Percentiles rank a stretch among this genome's conserved stretches.
Evolutionary conservation across 2,329 filamentous ascomycete species (phyloP).

Genomic region (Epichloe uncinata): DNA sequence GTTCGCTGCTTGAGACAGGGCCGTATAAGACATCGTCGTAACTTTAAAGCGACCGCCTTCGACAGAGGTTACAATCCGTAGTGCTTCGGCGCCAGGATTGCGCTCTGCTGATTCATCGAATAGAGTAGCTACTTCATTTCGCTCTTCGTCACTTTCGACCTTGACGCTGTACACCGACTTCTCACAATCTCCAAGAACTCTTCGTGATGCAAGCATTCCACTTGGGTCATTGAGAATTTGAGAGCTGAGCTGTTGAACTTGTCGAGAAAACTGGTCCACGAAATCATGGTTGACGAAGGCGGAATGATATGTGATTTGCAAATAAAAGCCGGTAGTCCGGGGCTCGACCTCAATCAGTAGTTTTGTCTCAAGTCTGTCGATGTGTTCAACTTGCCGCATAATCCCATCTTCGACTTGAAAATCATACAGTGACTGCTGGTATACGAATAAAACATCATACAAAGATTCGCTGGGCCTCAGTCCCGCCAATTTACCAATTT

Average conservation of each 20-base stretch:
- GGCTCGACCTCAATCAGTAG: conserved; percentile 69
- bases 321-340: conserved; percentile 22
- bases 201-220: conserved; percentile 6
- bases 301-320: conserved; percentile 35
- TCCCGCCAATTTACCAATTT: conserved; percentile 52
- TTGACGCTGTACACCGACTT: conserved; percentile 37
- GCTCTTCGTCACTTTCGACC: conserved; percentile 12
- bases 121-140: conserved; percentile 2
- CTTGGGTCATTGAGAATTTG: conserved; percentile 17
- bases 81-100: conserved; percentile 42
- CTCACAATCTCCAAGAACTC: conserved; percentile 14
- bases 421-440: conserved; percentile 56
- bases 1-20: conserved; percentile 53
- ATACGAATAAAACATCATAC: conserved; percentile 72
- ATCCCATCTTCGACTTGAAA: conserved; percentile 17
- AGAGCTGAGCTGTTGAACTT: conserved; percentile 41
- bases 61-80: conserved; percentile 44
- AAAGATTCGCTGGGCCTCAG: conserved; percentile 42
- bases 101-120: conserved; percentile 38
- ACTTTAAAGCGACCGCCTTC: conserved; percentile 14
- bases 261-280: conserved; percentile 40
- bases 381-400: conserved; percentile 43
- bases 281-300: conserved; percentile 40
- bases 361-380: conserved; percentile 64
- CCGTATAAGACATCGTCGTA: conserved; percentile 42